These are phyloP conservation scores for Leishmania gerbilli DNA, from an alignment of 208 protist species.

Conservation along the genomic window DNA sequence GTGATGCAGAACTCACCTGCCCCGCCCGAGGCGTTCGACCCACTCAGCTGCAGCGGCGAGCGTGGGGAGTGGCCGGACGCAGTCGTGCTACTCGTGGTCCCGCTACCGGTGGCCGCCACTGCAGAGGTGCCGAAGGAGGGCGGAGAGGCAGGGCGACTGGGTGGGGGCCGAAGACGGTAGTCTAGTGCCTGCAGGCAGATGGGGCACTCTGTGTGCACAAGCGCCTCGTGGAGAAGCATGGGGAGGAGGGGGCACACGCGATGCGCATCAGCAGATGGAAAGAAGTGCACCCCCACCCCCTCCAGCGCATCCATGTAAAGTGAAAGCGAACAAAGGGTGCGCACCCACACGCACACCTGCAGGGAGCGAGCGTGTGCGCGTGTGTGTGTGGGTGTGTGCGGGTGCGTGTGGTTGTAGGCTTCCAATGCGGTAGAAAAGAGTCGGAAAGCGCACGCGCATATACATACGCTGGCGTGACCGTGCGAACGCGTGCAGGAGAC, in stretches of 20 bases:
- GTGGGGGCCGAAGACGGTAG: slow-evolving; percentile 14
- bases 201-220: slow-evolving; percentile 62
- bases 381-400: no score
- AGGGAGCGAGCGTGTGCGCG: background rate
- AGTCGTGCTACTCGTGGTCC: background rate
- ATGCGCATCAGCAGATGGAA: background rate
- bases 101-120: slow-evolving; percentile 5
- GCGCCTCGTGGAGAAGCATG: slow-evolving; percentile 35
- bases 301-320: background rate
- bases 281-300: background rate
- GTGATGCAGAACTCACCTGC: slow-evolving; percentile 43
- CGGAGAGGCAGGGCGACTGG: slow-evolving; percentile 1
- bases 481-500: background rate
- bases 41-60: slow-evolving; percentile 1
- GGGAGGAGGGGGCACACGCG: background rate
- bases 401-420: background rate
- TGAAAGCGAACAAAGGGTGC: background rate
- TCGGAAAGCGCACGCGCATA: background rate
- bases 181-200: slow-evolving; percentile 78
- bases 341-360: background rate
- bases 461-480: background rate
- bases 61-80: background rate
- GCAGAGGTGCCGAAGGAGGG: background rate
- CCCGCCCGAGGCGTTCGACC: background rate
- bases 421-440: background rate